Evolutionary conservation across 257 asterid species (phyloP).

Genomic region (Nicotiana tomentosiformis): DNA sequence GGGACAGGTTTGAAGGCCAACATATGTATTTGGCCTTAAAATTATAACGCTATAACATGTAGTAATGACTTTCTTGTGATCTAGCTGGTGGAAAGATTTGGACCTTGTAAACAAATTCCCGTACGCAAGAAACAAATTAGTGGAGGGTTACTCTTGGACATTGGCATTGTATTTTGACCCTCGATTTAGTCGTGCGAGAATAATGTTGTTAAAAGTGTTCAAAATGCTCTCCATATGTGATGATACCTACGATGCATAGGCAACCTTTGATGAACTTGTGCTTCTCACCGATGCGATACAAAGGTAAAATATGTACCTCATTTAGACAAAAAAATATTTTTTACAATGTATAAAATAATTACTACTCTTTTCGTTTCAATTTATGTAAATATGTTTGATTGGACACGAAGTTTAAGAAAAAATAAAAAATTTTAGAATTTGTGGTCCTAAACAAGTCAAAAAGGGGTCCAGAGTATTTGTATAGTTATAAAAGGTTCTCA

Average conservation of each 20-base stretch:
- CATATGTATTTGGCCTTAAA: too few species aligned
- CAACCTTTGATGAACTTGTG: not conserved
- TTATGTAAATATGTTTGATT: too few species aligned
- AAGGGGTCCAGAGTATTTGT: too few species aligned
- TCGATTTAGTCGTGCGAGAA: conserved; percentile 10
- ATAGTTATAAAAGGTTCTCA: too few species aligned
- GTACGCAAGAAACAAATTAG: conserved; percentile 32
- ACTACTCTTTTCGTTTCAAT: too few species aligned
- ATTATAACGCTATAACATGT: too few species aligned
- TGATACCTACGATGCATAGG: not conserved
- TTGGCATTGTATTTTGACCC: conserved; percentile 32
- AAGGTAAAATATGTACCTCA: conserved; percentile 1
- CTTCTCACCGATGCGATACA: conserved; percentile 25
- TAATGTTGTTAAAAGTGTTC: conserved; percentile 5
- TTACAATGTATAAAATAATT: not conserved
- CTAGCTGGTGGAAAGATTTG: conserved; percentile 37
- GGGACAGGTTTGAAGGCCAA: too few species aligned
- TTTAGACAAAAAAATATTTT: too few species aligned
- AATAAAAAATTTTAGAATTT: too few species aligned
- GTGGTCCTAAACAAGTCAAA: too few species aligned
- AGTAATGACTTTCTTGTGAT: not conserved
- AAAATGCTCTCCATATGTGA: not conserved
- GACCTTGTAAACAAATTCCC: conserved; percentile 16
- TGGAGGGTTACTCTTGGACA: conserved; percentile 29
- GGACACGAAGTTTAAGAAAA: too few species aligned